Conservation (phyloP, 2,329 filamentous ascomycete species). For the Fusarium falciforme region DNA sequence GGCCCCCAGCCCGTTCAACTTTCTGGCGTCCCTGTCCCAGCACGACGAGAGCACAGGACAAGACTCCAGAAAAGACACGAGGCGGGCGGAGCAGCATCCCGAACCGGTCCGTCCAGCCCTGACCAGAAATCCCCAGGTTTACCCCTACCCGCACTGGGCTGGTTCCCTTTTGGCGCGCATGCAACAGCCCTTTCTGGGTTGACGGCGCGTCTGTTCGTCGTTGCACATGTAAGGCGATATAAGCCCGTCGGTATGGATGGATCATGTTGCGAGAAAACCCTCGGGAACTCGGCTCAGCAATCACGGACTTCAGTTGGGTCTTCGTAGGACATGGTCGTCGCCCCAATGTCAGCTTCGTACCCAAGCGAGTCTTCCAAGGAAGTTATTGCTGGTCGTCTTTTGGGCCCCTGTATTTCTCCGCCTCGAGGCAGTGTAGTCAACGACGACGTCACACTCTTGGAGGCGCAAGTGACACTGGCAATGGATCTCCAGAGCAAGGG, state of each 20-base stretch:
- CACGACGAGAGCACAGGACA: neutral
- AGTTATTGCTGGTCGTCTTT: neutral
- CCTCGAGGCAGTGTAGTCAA: neutral
- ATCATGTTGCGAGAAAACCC: neutral
- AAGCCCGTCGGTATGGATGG: neutral
- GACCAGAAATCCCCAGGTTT: slow-evolving; percentile 34
- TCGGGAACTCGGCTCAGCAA: neutral
- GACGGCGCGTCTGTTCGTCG: neutral
- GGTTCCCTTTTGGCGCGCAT: slow-evolving; percentile 1
- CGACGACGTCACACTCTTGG: slow-evolving; percentile 27
- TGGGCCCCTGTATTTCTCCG: neutral
- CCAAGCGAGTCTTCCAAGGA: neutral
- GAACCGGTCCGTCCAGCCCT: slow-evolving; percentile 34
- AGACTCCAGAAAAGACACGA: slow-evolving; percentile 26
- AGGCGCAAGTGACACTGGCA: neutral
- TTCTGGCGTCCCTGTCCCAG: slow-evolving; percentile 17
- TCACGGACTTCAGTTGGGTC: neutral
- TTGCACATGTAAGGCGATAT: neutral
- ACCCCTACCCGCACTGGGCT: slow-evolving; percentile 18
- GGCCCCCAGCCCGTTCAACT: neutral
- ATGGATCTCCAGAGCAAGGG: slow-evolving; percentile 14
- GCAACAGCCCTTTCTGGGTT: neutral
- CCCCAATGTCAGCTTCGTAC: neutral
- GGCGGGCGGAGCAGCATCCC: slow-evolving; percentile 36
- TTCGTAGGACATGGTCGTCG: neutral